These are phyloP conservation scores for Epichloe uncinata DNA, from an alignment of 2,329 filamentous ascomycete species.

Conservation along the genomic window DNA sequence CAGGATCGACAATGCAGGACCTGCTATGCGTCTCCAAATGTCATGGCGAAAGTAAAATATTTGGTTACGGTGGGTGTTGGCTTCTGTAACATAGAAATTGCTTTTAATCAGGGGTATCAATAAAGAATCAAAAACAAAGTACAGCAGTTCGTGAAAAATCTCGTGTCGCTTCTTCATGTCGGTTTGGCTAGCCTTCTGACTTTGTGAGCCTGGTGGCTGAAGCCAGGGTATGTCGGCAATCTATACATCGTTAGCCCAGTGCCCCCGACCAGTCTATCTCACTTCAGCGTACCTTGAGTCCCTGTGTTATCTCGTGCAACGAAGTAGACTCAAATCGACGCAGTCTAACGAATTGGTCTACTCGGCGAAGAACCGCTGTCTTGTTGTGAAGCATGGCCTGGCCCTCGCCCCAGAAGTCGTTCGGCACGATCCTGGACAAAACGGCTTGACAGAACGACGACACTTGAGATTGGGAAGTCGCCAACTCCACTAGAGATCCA, in stretches of 20 bases:
- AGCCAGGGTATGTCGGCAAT: conserved; percentile 63
- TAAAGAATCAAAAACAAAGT: conserved; percentile 86
- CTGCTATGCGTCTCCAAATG: conserved; percentile 65
- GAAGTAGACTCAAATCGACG: conserved; percentile 71
- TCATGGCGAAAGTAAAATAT: conserved; percentile 94
- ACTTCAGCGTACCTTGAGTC: conserved; percentile 49
- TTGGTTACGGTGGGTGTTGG: conserved; percentile 62
- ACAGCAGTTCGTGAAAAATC: conserved; percentile 72
- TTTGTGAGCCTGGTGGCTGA: conserved; percentile 32
- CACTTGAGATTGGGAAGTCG: conserved; percentile 54
- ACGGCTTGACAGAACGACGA: conserved; percentile 80
- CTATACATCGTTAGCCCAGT: conserved; percentile 25
- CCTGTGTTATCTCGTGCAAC: conserved; percentile 65
- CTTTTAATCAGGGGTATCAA: conserved; percentile 74
- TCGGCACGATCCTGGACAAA: conserved; percentile 58
- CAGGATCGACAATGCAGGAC: conserved; percentile 55
- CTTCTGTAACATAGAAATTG: conserved; percentile 93
- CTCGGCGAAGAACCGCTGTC: conserved; percentile 43
- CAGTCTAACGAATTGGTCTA: conserved; percentile 67
- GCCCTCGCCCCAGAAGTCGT: conserved; percentile 57
- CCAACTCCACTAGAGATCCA: conserved; percentile 47
- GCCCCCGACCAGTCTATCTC: neutral
- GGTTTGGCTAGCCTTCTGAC: conserved; percentile 49
- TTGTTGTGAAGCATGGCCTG: conserved; percentile 45
- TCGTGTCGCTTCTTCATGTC: conserved; percentile 67